Evolutionary conservation across 2,329 filamentous ascomycete species (phyloP), one percentile per base, ranked within the genome.

Genomic region (Neonectria faginata): DNA sequence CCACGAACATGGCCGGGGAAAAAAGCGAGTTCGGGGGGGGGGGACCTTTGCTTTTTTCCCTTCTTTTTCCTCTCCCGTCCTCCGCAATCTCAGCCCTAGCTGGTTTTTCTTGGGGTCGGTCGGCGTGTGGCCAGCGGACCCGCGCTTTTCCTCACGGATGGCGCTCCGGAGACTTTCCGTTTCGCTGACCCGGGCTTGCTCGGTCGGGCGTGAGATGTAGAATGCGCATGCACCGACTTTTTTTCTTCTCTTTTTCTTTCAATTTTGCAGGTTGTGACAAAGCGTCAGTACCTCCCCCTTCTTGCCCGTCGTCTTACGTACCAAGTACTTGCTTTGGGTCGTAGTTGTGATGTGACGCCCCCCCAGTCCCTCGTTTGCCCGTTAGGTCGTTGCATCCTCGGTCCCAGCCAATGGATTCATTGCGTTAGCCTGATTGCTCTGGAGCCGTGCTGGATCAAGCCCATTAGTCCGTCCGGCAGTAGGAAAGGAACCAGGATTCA

Each of bases 21-120:
- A 44, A 39, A 36, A 12, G 18, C 45, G 22, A 48, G 44, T 41
- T 48, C 47, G 57, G 25, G n/a, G n/a, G n/a, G n/a, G n/a, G n/a
- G n/a, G 44, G 52, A 12, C 36, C 39, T 51, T 31, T 31, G 48
- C 53, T 22, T 47, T 18, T 48, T 29, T 29, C 1, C 27, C 9
- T 29, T 8, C 29, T 29, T 29, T n/a, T 47, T 18, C 41, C 18
- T 48, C 44, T 25, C 58, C 31, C 36, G 48, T 25, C 60, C 64
- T 66, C 65, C 65, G 62, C 65, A 67, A 67, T 67, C 56, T 67
- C 65, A 67, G 65, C 65, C 65, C 65, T 67, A 67, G 64, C 61
- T 61, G 39, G 29, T n/a, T 50, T 50, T 42, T 33, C 39, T 20
- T 59, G 25, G 45, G 39, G 56, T 33, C 53, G 22, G 14, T n/a